Base-by-base conservation (phyloP, 345 rosid species). In the Limnanthes douglasii region DNA sequence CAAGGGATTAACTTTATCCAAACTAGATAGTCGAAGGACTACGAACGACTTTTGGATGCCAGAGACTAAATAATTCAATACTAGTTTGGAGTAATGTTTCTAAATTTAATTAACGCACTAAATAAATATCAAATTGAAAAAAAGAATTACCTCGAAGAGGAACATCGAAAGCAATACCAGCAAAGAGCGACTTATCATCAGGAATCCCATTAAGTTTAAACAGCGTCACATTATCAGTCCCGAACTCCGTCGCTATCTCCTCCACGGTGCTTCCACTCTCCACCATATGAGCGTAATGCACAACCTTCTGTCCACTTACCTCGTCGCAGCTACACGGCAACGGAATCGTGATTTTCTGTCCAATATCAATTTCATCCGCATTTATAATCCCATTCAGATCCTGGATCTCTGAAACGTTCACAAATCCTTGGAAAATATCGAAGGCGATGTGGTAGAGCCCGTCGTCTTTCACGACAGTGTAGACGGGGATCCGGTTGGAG, bases 261-360 rank as follows among this genome's bases (percentile, higher is more conserved):
- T 24, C 59, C 33, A 73, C 58, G 1, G 73, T 17, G 44, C 70
- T 70, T 25, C 62, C 72, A 0, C 4, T 11, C 27, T 34, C 44
- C 19, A 76, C 93, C 31, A 68, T 43, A 11, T 73, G 93, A 3
- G 67, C 70, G 32, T 70, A 75, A 37, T 80, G 86, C 13, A 72
- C 68, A 26, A 62, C 63, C 29, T 22, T 41, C 45, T 48, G 15
- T 4, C 69, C 75, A 7, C 43, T 46, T 37, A 70, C 63, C 8
- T 31, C 31, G 5, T 70, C 83, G 8, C 83, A 80, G 59, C 93
- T 76, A 51, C 80, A 80, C 1, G 86, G 75, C 19, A 76, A 52
- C 8, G 84, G 80, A 45, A 76, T 70, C 75, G 59, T 41, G 35
- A 81, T 39, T 43, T 11, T 4, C 29, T 73, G 64, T 31, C 74